Evolutionary conservation across 2,329 filamentous ascomycete species (phyloP), one percentile per base, ranked within the genome.

Genomic region (Paradendryphiella salina): DNA sequence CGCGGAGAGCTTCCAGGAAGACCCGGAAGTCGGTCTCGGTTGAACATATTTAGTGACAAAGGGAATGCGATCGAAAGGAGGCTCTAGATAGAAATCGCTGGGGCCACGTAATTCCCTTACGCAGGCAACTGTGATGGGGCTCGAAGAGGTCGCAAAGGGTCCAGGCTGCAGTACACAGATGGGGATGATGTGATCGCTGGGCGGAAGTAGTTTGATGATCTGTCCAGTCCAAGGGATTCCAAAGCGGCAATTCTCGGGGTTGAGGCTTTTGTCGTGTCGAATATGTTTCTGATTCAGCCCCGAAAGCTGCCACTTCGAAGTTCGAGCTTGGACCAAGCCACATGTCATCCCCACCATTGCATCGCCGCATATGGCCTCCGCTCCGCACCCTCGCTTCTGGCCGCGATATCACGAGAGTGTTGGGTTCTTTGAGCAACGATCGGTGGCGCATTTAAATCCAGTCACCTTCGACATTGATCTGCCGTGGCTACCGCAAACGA

Each of bases 21-120:
- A 6, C 76, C 75, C 33, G 75, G 74, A n/a, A 79, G 66, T 52
- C 80, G 79, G 64, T 78, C 77, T 56, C 81, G 79, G 66, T 82
- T 83, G 67, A 84, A 84, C 82, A 84, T 84, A 42, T 10, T 47
- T 51, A 47, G 18, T 37, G 15, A 18, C 15, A 8, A 14, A 33
- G 13, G 23, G 10, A n/a, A 23, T 6, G 7, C 26, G 28, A 23
- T 28, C 21, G n/a, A 28, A 29, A 3, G 8, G 21, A 9, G 15
- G 39, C 4, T 41, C 20, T 21, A 20, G 15, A 7, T 20, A 21
- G 14, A 8, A 32, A 14, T 32, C 14, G 29, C 18, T 42, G 21
- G 32, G 29, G 28, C 39, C 39, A 42, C 39, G 39, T 42, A 42
- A 23, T 42, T 23, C n/a, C 29, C 32, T n/a, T 33, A 8, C 29